Base-by-base conservation (phyloP, 345 rosid genomes). In the Streptanthus diversifolius region DNA sequence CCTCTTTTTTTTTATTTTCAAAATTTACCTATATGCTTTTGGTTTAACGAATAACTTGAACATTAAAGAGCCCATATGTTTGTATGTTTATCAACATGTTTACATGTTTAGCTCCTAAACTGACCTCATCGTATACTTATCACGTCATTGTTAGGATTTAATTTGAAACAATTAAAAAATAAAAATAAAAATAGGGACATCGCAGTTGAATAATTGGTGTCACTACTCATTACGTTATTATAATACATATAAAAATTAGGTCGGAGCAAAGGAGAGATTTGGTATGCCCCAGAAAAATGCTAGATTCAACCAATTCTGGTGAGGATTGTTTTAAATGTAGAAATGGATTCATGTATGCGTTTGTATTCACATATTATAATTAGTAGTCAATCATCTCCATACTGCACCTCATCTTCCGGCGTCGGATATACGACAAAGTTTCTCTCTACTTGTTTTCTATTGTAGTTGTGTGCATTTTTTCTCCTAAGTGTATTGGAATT, bases 231-330 rank as follows among this genome's bases (percentile, higher is more conserved):
- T 72, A 41, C 56, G 30, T 53, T 35, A 5, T 32, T 54, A 7
- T n/a, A 14, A 15, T 40, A 10, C 2, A 25, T 24, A 40, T 51
- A 41, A 21, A 52, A 30, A 54, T 43, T 63, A 72, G 45, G 70
- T 63, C 57, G 45, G 63, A 64, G 39, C 56, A 3, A 53, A 27
- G 25, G 27, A 51, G 63, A 63, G 14, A 72, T 72, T 43, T 63
- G 70, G 39, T 33, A 55, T 72, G 77, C 48, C 70, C 70, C 64
- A 43, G 36, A 55, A 63, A 72, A 63, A 29, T 72, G 70, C 57
- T 72, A 43, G 39, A 55, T 72, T 63, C 39, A 35, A 44, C 18
- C 47, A 45, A 32, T 72, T 33, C 11, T 63, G 11, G 54, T 41
- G 25, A 32, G 45, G 63, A 51, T 29, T 51, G 35, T 61, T 24